These are phyloP conservation scores for Aureobasidium sp. DNA, from an alignment of 2,329 filamentous ascomycete genomes.

Conservation along the genomic window DNA sequence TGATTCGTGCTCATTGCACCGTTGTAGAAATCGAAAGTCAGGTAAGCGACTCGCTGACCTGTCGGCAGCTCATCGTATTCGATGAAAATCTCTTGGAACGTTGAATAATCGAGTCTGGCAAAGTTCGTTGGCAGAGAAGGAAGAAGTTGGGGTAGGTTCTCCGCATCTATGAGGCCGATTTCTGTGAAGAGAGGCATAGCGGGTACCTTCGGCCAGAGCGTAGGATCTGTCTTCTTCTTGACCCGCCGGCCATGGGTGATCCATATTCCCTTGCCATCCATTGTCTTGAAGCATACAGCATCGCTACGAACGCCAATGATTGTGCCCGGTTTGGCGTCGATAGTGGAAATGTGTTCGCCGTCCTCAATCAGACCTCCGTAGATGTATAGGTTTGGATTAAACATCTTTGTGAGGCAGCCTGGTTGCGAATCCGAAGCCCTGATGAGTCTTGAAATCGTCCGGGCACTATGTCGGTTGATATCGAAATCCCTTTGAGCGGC, in stretches of 20 bases:
- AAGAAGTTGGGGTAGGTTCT: constrained; percentile 16
- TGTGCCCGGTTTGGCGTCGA: constrained; percentile 21
- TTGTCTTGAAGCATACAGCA: constrained; percentile 31
- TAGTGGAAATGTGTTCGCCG: constrained; percentile 11
- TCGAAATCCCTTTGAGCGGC: constrained; percentile 34
- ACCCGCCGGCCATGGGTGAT: constrained; percentile 34
- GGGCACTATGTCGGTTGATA: constrained; percentile 27
- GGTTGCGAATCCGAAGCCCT: constrained; percentile 37
- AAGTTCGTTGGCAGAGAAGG: constrained; percentile 24
- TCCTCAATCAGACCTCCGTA: constrained; percentile 37
- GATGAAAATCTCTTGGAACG: constrained; percentile 35
- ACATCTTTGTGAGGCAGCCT: constrained; percentile 32
- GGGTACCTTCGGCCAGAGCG: constrained; percentile 37
- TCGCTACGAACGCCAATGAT: constrained; percentile 31
- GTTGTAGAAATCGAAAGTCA: constrained; percentile 40
- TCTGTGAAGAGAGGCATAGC: constrained; percentile 29
- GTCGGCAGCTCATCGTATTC: constrained; percentile 28
- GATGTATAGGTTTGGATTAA: constrained; percentile 32
- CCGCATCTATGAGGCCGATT: constrained; percentile 26
- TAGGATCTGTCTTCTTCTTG: constrained; percentile 31
- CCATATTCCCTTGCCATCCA: constrained; percentile 35
- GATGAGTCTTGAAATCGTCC: constrained; percentile 36
- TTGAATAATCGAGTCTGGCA: constrained; percentile 23
- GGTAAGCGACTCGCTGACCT: constrained; percentile 28
- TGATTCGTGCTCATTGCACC: constrained; percentile 37